These are phyloP conservation scores for Neonectria sp. DNA, from an alignment of 2,329 filamentous ascomycete genomes.

Conservation along the genomic window DNA sequence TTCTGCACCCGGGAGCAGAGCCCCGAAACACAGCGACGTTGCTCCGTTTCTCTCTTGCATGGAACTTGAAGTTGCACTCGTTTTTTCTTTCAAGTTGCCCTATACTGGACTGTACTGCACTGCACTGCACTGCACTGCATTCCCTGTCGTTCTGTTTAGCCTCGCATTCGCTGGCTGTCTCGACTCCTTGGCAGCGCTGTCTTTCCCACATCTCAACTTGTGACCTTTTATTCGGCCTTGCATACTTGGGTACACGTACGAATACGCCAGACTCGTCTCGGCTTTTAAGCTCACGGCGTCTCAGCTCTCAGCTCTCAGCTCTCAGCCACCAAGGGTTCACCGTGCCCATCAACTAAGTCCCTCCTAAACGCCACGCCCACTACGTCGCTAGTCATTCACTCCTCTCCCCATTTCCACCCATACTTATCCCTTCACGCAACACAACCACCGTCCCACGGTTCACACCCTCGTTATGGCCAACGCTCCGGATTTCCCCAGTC, in stretches of 20 bases:
- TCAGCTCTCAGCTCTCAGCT: neutral
- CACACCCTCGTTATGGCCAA: conserved; percentile 11
- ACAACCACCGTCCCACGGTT: neutral
- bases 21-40: neutral
- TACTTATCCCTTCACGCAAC: neutral
- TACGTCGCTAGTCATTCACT: neutral
- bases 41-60: neutral
- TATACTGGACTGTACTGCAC: no score
- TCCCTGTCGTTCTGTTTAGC: no score
- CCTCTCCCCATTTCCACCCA: neutral
- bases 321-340: neutral
- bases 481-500: conserved; percentile 27
- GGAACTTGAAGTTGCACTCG: neutral
- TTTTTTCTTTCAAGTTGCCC: neutral
- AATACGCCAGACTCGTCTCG: neutral
- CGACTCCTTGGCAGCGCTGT: neutral
- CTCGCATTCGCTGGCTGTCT: neutral
- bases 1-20: neutral
- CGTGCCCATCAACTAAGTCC: neutral
- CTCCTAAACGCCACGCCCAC: no score
- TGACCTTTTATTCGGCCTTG: neutral
- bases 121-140: no score
- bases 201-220: neutral
- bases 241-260: no score
- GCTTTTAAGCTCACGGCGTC: neutral